Conservation (phyloP, 1,284 basidiomycete genomes). For the Trichosporon faecale region DNA sequence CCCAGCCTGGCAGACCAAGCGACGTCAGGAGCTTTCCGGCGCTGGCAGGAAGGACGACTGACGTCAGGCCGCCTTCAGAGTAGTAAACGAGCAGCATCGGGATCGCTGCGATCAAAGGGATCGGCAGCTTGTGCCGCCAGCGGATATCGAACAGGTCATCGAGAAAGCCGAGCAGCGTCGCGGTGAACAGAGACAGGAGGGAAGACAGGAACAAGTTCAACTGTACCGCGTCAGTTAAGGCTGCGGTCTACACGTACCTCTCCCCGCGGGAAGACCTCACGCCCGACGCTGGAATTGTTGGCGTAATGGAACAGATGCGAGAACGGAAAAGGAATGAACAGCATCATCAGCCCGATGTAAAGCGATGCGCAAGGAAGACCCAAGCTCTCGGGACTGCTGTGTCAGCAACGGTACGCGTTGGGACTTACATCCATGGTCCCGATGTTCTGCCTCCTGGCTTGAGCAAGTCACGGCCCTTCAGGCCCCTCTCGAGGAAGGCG, state of each 20-base stretch:
- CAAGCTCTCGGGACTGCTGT: conserved; percentile 79
- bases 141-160: conserved; percentile 99
- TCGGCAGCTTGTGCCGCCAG: conserved; percentile 96
- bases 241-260: conserved; percentile 58
- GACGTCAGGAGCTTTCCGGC: conserved; percentile 60
- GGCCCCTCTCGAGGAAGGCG: conserved; percentile 68
- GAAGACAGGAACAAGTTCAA: conserved; percentile 90
- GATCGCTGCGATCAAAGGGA: conserved; percentile 91
- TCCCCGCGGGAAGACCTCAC: conserved; percentile 73
- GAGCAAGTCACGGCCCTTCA: conserved; percentile 75
- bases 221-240: conserved; percentile 51
- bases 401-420: background rate
- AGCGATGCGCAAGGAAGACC: conserved; percentile 86
- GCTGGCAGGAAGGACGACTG: conserved; percentile 88
- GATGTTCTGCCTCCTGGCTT: conserved; percentile 60
- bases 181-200: conserved; percentile 81
- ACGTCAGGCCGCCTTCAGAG: conserved; percentile 86
- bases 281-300: conserved; percentile 22
- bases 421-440: conserved; percentile 61
- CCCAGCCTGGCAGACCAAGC: conserved; percentile 30
- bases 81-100: conserved; percentile 95
- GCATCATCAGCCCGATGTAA: conserved; percentile 78
- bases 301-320: conserved; percentile 60
- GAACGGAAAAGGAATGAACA: conserved; percentile 87
- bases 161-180: conserved; percentile 89